Evolutionary conservation across 441 rosid genomes (phyloP).

Genomic region (Flueggea neowawraea): DNA sequence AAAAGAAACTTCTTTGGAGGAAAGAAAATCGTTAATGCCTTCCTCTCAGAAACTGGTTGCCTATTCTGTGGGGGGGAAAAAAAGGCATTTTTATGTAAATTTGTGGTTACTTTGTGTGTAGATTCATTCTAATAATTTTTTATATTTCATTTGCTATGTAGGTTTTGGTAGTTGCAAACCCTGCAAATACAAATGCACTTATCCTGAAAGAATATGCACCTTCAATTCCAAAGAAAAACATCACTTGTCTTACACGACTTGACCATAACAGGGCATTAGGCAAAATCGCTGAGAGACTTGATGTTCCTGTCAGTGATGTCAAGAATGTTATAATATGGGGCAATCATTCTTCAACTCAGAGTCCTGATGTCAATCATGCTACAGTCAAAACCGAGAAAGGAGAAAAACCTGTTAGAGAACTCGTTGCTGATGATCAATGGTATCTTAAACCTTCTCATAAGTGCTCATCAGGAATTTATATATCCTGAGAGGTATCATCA

Average conservation of each 20-base stretch:
- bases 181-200: constrained; percentile 85
- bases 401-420: constrained; percentile 41
- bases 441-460: neutral
- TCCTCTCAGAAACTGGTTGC: no score
- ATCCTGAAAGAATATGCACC: constrained; percentile 83
- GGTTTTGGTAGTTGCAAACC: constrained; percentile 85
- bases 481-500: no score
- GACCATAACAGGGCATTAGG: constrained; percentile 85
- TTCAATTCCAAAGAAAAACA: constrained; percentile 72
- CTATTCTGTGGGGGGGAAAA: no score
- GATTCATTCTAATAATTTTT: neutral
- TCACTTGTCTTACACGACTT: constrained; percentile 75
- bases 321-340: constrained; percentile 88
- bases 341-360: constrained; percentile 86
- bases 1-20: no score
- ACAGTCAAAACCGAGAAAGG: constrained; percentile 34
- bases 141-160: constrained; percentile 10
- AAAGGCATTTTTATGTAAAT: no score
- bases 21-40: no score
- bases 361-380: constrained; percentile 80
- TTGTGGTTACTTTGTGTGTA: neutral
- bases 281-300: constrained; percentile 58
- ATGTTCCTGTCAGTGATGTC: constrained; percentile 53
- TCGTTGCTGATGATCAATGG: constrained; percentile 58
- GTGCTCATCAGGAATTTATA: no score